Evolutionary conservation across 169 alveolate genomes (phyloP).

Genomic region (Eimeria zaria): DNA sequence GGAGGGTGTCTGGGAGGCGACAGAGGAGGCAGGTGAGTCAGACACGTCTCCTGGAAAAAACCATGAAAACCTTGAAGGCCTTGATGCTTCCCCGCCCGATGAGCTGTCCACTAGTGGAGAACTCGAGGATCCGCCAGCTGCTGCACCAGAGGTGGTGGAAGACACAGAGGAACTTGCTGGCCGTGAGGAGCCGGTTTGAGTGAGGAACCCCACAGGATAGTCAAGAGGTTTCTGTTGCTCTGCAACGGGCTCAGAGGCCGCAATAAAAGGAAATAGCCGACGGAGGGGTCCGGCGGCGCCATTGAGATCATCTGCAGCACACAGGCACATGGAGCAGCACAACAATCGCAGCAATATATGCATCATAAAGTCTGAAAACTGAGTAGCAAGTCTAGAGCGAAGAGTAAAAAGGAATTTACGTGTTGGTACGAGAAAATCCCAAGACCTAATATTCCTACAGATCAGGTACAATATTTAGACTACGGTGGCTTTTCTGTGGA

Average conservation of each 20-base stretch:
- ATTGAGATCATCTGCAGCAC: not conserved
- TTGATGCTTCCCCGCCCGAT: not conserved
- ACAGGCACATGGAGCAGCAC: not conserved
- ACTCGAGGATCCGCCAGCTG: not conserved
- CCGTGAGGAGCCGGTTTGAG: not conserved
- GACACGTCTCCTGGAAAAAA: not conserved
- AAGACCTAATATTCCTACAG: too few relatives aligned
- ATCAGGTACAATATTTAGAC: too few relatives aligned
- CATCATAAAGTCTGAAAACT: too few relatives aligned
- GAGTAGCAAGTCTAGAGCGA: not conserved
- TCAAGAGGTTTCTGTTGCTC: slow-evolving; percentile 6
- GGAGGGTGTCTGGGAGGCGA: not conserved
- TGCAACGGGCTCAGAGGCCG: not conserved
- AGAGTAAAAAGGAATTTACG: not conserved
- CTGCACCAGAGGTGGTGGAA: not conserved
- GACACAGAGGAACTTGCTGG: not conserved
- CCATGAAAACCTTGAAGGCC: slow-evolving; percentile 11
- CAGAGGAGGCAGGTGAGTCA: not conserved
- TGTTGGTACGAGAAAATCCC: too few relatives aligned
- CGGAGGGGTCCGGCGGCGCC: slow-evolving; percentile 7
- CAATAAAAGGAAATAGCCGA: slow-evolving; percentile 39
- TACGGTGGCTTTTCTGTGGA: not conserved
- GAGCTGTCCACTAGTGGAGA: slow-evolving; percentile 4
- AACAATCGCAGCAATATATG: not conserved
- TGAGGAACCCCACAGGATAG: slow-evolving; percentile 15